Evolutionary conservation across 208 protist species (phyloP), one percentile per base, ranked within the genome.

Genomic region (Acanthamoeba healyi): DNA sequence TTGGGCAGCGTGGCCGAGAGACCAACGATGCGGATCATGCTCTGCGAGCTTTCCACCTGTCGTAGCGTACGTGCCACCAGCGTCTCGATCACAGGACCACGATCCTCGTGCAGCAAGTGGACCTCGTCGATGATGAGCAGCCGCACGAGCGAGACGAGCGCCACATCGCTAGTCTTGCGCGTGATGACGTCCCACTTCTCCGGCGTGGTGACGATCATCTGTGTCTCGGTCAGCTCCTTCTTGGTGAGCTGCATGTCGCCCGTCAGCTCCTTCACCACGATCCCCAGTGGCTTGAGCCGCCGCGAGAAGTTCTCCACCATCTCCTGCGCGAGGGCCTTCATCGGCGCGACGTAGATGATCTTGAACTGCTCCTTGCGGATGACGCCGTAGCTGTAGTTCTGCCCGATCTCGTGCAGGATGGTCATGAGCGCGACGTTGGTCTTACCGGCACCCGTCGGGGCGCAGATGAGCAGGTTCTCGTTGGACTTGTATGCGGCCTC

Each of bases 171-270:
- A 86, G 97, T 98, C 96, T 99, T 99, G 94, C 99, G 97, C 24
- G 99, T 99, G 51, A 99, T 98, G 34, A 99, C 99, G 96, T 99
- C 99, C 99, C 99, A 99, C 96, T 99, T 99, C 95, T 99, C 99
- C 10, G 99, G 99, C 12, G 99, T 99, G 3, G 99, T 99, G 22
- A 99, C 98, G 65, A 99, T 99, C 77, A 99, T 98, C 88, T 99
- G 98, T 51, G 99, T 99, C 91, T 99, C 98, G 32, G 96, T 96
- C 15, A 99, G 95, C 96, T 99, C 99, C 79, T 98, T 97, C 96
- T 99, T 99, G 15, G 99, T 99, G 44, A 99, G 97, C 96, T 99
- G 98, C 98, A 99, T 99, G 96, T 99, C 99, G 49, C 99, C 99
- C 29, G 99, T 99, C 54, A 99, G 97, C 96, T 99, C 99, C 67